These are phyloP conservation scores for Chrysoporthe austroafricana DNA, from an alignment of 2,329 filamentous ascomycete genomes.

Conservation along the genomic window DNA sequence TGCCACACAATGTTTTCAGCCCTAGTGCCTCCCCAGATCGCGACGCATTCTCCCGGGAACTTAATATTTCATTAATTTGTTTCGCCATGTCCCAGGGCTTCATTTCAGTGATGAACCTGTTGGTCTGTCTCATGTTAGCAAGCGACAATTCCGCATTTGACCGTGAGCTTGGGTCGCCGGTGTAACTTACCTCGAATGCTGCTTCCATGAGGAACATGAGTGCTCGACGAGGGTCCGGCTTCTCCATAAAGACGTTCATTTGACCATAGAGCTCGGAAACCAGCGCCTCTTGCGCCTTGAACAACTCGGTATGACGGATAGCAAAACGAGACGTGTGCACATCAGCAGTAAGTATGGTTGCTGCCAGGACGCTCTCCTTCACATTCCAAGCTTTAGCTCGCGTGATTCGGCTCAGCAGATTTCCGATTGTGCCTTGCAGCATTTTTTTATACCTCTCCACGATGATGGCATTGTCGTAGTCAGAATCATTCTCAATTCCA, in stretches of 20 bases:
- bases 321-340: slow-evolving; percentile 12
- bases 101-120: slow-evolving; percentile 66
- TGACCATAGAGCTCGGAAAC: slow-evolving; percentile 3
- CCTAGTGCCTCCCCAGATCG: slow-evolving; percentile 39
- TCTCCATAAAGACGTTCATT: slow-evolving; percentile 22
- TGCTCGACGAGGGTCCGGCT: slow-evolving; percentile 23
- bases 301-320: neutral
- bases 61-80: neutral
- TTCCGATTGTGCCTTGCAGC: slow-evolving; percentile 78
- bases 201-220: slow-evolving; percentile 57
- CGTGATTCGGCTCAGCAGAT: slow-evolving; percentile 73
- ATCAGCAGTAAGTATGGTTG: slow-evolving; percentile 23
- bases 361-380: slow-evolving; percentile 55
- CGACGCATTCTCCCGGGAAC: neutral
- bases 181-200: slow-evolving; percentile 57
- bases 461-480: slow-evolving; percentile 82
- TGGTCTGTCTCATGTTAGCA: slow-evolving; percentile 52
- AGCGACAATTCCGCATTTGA: neutral
- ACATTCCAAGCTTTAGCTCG: slow-evolving; percentile 72
- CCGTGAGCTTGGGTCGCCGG: slow-evolving; percentile 3
- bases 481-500: slow-evolving; percentile 74
- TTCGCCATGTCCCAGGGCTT: slow-evolving; percentile 70
- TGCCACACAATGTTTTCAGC: slow-evolving; percentile 45
- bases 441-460: slow-evolving; percentile 78
- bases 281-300: slow-evolving; percentile 14